Percentiles rank a stretch among this genome's conserved stretches.
phyloP scores from a whole-genome alignment of 805 yeast genomes.

The Priceomyces fermenticarens region DNA sequence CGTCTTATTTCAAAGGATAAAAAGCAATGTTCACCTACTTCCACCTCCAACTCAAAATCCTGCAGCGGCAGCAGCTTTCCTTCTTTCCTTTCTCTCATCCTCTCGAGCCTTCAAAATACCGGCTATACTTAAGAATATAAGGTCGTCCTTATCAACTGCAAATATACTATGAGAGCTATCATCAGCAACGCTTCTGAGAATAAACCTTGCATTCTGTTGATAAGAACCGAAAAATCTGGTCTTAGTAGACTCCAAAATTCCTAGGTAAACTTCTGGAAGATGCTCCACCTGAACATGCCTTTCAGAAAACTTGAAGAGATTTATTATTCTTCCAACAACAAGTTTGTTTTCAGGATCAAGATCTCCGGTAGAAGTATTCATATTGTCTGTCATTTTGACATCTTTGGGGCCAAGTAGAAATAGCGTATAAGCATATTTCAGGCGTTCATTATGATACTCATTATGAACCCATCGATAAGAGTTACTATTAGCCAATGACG shows the following conservation, averaged over 20 bases:
- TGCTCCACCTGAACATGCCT: not conserved
- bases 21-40: too few relatives aligned
- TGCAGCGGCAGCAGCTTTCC: too few relatives aligned
- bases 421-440: not conserved
- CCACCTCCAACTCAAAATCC: too few relatives aligned
- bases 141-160: not conserved
- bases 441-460: not conserved
- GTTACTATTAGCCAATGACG: not conserved
- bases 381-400: not conserved
- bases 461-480: conserved; percentile 2
- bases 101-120: not conserved
- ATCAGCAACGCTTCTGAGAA: not conserved
- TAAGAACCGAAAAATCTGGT: not conserved
- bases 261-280: not conserved
- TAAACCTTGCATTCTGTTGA: not conserved
- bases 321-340: not conserved
- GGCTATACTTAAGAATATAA: not conserved
- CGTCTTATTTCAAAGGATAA: too few relatives aligned
- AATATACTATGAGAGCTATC: not conserved
- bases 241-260: not conserved
- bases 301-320: not conserved
- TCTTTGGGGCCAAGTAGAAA: not conserved
- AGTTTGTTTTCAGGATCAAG: conserved; percentile 2
- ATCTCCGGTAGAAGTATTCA: not conserved
- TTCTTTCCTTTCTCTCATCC: not conserved